Base-by-base conservation (phyloP, 371 early-diverging fungal species). In the Mucor mucedo region DNA sequence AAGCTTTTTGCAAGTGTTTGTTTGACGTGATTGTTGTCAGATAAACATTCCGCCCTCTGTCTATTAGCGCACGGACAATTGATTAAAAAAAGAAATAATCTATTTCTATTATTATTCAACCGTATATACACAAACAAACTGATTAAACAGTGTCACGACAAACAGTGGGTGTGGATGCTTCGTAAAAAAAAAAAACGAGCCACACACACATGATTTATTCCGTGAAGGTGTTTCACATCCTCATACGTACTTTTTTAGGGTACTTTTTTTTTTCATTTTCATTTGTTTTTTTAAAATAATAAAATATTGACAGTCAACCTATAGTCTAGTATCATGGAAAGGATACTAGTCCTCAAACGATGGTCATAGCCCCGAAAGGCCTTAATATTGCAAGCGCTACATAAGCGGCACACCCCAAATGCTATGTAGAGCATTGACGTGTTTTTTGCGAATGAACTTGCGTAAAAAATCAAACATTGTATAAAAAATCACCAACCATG, bases 371-470 rank as follows among this genome's bases (percentile, higher is more conserved):
- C 50, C 41, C 29, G 39, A 29, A 49, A 30, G 50, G 50, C 57
- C 30, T 64, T 64, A 33, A 60, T 69, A 33, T 69, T 64, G 69
- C 69, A 69, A 69, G 69, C 69, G 69, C 69, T 69, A 69, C 69
- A 56, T 69, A 62, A 69, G 69, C 69, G 45, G 64, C 56, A 63
- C 53, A 69, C 69, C 32, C 52, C 45, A 52, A 48, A 47, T 21
- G 69, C 65, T 64, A 64, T 64, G 13, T 52, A 52, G 44, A 69
- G 69, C 69, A 63, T 27, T 55, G 27, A 64, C 42, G 69, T 64
- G 60, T 60, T 16, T 69, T 60, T 60, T 64, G 69, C 69, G 69
- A 69, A 69, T 69, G 69, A 69, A 69, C 69, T 69, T 69, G 69
- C 69, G 60, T 50, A 13, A 13, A 28, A 48, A 5, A 28, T 27